A percentile compares a stretch with the other conserved stretches of the same genome.
Conservation (phyloP, 2,329 filamentous ascomycete species). For the Xenoacremonium recifei region DNA sequence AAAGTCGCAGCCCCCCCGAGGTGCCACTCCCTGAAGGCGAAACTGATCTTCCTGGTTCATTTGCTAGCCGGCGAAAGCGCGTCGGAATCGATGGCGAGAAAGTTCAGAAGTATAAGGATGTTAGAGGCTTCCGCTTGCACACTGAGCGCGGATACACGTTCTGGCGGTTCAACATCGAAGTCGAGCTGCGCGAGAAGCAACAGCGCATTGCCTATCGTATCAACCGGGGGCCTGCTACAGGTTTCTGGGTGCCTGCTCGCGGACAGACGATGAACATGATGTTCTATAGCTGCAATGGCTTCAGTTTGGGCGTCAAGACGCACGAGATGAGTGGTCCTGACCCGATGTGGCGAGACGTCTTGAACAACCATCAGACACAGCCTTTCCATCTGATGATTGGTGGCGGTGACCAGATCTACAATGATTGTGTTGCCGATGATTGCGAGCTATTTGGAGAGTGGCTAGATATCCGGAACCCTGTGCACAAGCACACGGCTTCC, state of each 20-base stretch:
- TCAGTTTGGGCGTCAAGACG: slow-evolving; percentile 75
- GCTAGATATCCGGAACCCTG: slow-evolving; percentile 75
- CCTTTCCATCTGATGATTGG: slow-evolving; percentile 99
- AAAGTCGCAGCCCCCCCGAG: slow-evolving; percentile 54
- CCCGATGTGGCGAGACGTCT: slow-evolving; percentile 92
- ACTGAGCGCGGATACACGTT: slow-evolving; percentile 87
- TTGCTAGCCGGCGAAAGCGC: slow-evolving; percentile 52
- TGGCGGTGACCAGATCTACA: slow-evolving; percentile 96
- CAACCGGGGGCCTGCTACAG: slow-evolving; percentile 82
- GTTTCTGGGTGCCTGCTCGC: slow-evolving; percentile 89
- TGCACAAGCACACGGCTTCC: slow-evolving; percentile 74
- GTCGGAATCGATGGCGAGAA: slow-evolving; percentile 73
- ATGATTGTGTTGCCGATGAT: slow-evolving; percentile 77
- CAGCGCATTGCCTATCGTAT: slow-evolving; percentile 93
- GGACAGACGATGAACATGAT: slow-evolving; percentile 95
- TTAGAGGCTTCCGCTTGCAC: slow-evolving; percentile 79
- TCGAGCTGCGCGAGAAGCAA: slow-evolving; percentile 77
- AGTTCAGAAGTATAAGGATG: slow-evolving; percentile 76
- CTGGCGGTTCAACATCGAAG: slow-evolving; percentile 94
- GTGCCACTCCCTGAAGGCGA: slow-evolving; percentile 39
- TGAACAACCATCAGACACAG: slow-evolving; percentile 85
- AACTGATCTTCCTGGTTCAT: slow-evolving; percentile 51
- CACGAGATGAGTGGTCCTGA: slow-evolving; percentile 87
- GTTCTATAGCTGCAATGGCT: slow-evolving; percentile 98
- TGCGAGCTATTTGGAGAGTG: slow-evolving; percentile 78